Evolutionary conservation across 2,329 filamentous ascomycete species (phyloP).

Genomic region (Dactylellina leptospora): DNA sequence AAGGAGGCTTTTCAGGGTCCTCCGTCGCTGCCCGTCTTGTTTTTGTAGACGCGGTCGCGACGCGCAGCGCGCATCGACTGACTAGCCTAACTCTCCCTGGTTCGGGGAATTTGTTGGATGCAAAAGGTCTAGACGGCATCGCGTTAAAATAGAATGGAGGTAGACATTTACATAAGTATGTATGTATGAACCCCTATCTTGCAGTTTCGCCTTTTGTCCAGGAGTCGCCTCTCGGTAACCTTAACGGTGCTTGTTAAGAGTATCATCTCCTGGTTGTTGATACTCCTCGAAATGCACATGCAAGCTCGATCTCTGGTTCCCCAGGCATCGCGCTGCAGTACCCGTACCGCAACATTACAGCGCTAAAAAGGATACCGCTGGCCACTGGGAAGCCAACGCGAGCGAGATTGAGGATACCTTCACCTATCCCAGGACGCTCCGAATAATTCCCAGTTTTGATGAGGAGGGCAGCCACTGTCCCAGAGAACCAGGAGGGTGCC

Average conservation of each 20-base stretch:
- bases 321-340: neutral
- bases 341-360: conserved; percentile 18
- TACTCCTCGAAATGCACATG: conserved; percentile 36
- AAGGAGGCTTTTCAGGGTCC: neutral
- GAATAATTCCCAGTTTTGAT: conserved; percentile 36
- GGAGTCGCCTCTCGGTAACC: conserved; percentile 27
- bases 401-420: too few relatives aligned
- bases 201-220: conserved; percentile 4
- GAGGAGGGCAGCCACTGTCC: conserved; percentile 46
- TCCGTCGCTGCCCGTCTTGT: neutral
- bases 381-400: conserved; percentile 6
- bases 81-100: neutral
- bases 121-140: conserved; percentile 35
- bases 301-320: conserved; percentile 32
- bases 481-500: conserved; percentile 42
- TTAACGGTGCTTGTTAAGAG: conserved; percentile 3
- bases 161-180: too few relatives aligned
- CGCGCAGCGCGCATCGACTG: conserved; percentile 6
- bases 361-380: conserved; percentile 19
- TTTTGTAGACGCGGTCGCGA: conserved; percentile 11
- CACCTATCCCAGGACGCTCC: conserved; percentile 11
- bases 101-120: neutral
- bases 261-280: conserved; percentile 14
- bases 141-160: conserved; percentile 6
- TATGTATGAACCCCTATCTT: conserved; percentile 20